Percentiles rank a stretch among this genome's conserved stretches.
phyloP scores from a whole-genome alignment of 192 early-diverging fungal species.

The Gryganskiella cystojenkinii region DNA sequence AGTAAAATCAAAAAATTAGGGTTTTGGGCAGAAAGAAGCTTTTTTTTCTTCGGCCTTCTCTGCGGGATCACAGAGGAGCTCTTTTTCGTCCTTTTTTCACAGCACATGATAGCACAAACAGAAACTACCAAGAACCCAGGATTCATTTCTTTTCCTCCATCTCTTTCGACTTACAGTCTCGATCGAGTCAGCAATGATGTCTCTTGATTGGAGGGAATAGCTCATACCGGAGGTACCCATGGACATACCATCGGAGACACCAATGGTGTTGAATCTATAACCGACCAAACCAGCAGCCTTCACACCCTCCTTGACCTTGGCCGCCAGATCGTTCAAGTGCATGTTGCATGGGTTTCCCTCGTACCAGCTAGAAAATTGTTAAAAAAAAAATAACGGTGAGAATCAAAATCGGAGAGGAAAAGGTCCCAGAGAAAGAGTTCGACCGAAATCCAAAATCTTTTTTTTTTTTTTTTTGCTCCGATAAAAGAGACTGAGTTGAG shows the following conservation, averaged over 20 bases:
- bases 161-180: conserved; percentile 84
- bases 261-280: conserved; percentile 98
- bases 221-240: conserved; percentile 98
- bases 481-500: conserved; percentile 20
- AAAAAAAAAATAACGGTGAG: background rate
- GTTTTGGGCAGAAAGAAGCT: conserved; percentile 1
- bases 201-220: conserved; percentile 96
- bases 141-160: background rate
- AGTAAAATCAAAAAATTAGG: background rate
- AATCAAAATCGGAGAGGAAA: conserved; percentile 3
- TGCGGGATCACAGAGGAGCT: background rate
- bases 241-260: conserved; percentile 97
- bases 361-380: conserved; percentile 77
- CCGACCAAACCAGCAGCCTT: conserved; percentile 89
- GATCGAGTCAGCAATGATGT: conserved; percentile 99
- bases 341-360: conserved; percentile 99
- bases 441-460: conserved; percentile 5
- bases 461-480: background rate
- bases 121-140: background rate
- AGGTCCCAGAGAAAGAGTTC: background rate
- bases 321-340: conserved; percentile 93
- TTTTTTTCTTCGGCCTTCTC: background rate
- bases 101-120: background rate
- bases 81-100: background rate
- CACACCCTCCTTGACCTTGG: conserved; percentile 94